phyloP scores from a whole-genome alignment of 345 rosid species.

The Odontarrhena argentea region DNA sequence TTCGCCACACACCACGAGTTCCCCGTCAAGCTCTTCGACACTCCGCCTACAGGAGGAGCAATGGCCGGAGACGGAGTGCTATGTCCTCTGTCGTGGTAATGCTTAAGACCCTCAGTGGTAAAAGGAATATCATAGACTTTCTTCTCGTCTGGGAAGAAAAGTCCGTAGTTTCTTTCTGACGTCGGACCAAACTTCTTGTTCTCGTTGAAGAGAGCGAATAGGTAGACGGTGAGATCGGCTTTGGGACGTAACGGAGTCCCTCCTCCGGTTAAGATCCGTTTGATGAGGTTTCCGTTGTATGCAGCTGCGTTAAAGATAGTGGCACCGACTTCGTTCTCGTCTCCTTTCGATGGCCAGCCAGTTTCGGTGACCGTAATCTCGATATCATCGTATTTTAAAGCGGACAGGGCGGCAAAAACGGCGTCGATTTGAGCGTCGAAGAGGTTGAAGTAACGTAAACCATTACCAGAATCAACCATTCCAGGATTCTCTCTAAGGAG shows the following conservation, averaged over 20 bases:
- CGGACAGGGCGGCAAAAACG: constrained; percentile 85
- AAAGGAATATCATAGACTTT: constrained; percentile 88
- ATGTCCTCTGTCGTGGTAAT: constrained; percentile 43
- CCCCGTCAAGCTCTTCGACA: constrained; percentile 61
- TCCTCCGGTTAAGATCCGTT: constrained; percentile 73
- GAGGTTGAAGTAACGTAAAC: constrained; percentile 73
- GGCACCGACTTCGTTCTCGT: constrained; percentile 76
- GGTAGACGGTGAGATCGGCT: constrained; percentile 82
- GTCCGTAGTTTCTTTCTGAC: constrained; percentile 92
- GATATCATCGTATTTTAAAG: constrained; percentile 74
- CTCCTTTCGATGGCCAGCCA: constrained; percentile 96
- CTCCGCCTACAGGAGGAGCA: constrained; percentile 45
- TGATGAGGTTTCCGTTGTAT: constrained; percentile 88
- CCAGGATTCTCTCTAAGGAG: constrained; percentile 90
- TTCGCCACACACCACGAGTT: constrained; percentile 86
- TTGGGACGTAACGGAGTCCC: constrained; percentile 85
- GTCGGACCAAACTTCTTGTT: constrained; percentile 75
- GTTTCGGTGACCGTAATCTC: constrained; percentile 79
- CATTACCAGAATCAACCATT: constrained; percentile 80
- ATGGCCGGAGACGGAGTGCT: constrained; percentile 40
- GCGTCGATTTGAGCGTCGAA: constrained; percentile 98
- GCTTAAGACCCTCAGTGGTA: constrained; percentile 58
- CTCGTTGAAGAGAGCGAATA: constrained; percentile 95
- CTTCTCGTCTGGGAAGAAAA: constrained; percentile 72
- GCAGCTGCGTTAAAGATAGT: constrained; percentile 69